A percentile compares a stretch with the other conserved stretches of the same genome.
Evolutionary conservation across 2,329 filamentous ascomycete genomes (phyloP).

Genomic region (Phyllosticta citribraziliensis): DNA sequence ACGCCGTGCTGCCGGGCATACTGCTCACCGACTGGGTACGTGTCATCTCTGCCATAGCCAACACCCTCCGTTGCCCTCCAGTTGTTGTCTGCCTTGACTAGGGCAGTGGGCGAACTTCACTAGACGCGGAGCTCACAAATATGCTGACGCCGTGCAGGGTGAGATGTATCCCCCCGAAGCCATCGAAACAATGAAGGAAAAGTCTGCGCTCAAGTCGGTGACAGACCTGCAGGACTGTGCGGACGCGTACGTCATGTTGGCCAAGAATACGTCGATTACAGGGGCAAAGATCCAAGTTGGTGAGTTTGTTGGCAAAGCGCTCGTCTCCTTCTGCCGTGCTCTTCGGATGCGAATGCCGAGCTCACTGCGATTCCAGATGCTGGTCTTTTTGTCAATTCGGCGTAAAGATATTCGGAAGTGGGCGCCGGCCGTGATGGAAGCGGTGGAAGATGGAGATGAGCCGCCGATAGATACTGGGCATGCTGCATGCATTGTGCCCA

Average conservation of each 20-base stretch:
- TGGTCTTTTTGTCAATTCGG: not conserved
- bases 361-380: slow-evolving; percentile 1
- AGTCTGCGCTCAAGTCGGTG: slow-evolving; percentile 50
- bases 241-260: slow-evolving; percentile 45
- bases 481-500: too few species aligned
- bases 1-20: slow-evolving; percentile 51
- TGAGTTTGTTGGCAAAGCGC: slow-evolving; percentile 13
- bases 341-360: not conserved
- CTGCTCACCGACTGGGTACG: slow-evolving; percentile 56
- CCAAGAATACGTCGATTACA: slow-evolving; percentile 44
- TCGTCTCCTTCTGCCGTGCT: not conserved
- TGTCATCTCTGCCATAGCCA: not conserved
- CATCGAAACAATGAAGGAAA: slow-evolving; percentile 45
- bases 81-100: not conserved
- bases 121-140: not conserved
- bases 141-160: slow-evolving; percentile 13
- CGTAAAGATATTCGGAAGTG: not conserved
- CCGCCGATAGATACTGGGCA: not conserved
- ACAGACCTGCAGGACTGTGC: slow-evolving; percentile 45
- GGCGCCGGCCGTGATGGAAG: not conserved
- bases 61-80: not conserved
- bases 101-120: not conserved
- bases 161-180: slow-evolving; percentile 44
- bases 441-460: not conserved
- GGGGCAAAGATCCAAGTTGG: slow-evolving; percentile 37